A percentile compares a stretch with the other conserved stretches of the same genome.
Conservation (phyloP, 768 basidiomycete genomes). For the Pholiota microspora region DNA sequence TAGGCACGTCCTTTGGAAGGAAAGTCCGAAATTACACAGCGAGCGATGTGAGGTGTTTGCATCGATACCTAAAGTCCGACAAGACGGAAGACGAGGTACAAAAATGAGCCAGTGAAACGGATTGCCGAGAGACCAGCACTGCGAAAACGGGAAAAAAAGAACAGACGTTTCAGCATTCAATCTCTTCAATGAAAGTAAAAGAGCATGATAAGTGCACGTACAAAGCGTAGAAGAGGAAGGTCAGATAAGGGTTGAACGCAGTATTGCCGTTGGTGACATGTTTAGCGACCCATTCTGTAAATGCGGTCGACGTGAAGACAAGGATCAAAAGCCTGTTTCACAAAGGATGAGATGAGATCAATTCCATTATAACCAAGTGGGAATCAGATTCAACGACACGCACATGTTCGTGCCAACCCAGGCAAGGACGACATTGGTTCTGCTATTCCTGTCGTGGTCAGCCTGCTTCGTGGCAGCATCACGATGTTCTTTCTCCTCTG, state of each 20-base stretch:
- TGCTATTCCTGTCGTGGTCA: constrained; percentile 81
- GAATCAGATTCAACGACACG: constrained; percentile 24
- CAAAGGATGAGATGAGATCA: constrained; percentile 13
- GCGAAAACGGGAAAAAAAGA: neutral
- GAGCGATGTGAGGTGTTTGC: neutral
- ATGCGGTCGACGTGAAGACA: constrained; percentile 74
- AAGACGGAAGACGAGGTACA: constrained; percentile 78
- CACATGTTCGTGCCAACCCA: constrained; percentile 88
- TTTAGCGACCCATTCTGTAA: constrained; percentile 66
- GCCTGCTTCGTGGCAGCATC: constrained; percentile 87
- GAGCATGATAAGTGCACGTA: constrained; percentile 25
- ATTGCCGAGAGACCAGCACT: constrained; percentile 80
- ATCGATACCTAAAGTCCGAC: constrained; percentile 48
- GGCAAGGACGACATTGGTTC: constrained; percentile 81
- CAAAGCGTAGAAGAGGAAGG: constrained; percentile 71
- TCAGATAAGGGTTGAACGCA: constrained; percentile 87
- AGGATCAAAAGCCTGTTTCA: constrained; percentile 60
- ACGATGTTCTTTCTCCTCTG: constrained; percentile 78
- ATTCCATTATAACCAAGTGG: neutral
- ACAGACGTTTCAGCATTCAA: constrained; percentile 10
- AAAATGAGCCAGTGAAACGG: constrained; percentile 74
- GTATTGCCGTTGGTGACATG: constrained; percentile 51
- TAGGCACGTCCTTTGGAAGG: constrained; percentile 4
- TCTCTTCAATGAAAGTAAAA: constrained; percentile 6
- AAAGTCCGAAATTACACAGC: constrained; percentile 8